phyloP scores from a whole-genome alignment of 345 rosid species.

The Stellera chamaejasme region DNA sequence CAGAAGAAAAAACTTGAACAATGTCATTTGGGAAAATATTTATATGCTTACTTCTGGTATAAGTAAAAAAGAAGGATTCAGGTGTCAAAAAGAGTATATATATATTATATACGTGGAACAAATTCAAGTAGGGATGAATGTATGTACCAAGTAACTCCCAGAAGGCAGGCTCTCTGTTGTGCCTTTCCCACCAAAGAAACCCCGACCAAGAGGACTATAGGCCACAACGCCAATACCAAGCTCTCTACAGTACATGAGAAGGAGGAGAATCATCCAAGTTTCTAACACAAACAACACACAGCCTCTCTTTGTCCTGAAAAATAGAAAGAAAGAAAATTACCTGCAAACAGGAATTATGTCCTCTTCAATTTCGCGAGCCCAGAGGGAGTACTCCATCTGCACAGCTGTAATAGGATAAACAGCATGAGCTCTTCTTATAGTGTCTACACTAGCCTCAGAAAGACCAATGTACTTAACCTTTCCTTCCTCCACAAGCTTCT shows the following conservation, averaged over 20 bases:
- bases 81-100: background rate
- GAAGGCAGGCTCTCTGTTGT: constrained; percentile 24
- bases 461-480: constrained; percentile 38
- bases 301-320: background rate
- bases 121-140: too few species aligned
- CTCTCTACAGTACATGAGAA: constrained; percentile 15
- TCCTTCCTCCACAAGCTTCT: constrained; percentile 33
- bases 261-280: background rate
- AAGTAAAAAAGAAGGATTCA: too few species aligned
- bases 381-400: constrained; percentile 37
- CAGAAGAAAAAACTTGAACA: background rate
- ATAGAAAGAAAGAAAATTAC: constrained; percentile 7
- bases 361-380: constrained; percentile 40
- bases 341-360: constrained; percentile 46
- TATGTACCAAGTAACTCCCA: constrained; percentile 19
- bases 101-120: too few species aligned
- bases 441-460: constrained; percentile 39
- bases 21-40: too few species aligned
- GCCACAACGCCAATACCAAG: constrained; percentile 31
- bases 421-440: constrained; percentile 34
- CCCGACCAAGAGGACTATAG: constrained; percentile 36
- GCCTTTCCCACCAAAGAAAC: constrained; percentile 36
- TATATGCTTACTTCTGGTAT: too few species aligned
- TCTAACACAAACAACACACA: background rate
- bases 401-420: constrained; percentile 42